Evolutionary conservation across 202 grass and related monocot species (phyloP), one percentile per base, ranked within the genome.

Genomic region (Hordeum pubiflorum): DNA sequence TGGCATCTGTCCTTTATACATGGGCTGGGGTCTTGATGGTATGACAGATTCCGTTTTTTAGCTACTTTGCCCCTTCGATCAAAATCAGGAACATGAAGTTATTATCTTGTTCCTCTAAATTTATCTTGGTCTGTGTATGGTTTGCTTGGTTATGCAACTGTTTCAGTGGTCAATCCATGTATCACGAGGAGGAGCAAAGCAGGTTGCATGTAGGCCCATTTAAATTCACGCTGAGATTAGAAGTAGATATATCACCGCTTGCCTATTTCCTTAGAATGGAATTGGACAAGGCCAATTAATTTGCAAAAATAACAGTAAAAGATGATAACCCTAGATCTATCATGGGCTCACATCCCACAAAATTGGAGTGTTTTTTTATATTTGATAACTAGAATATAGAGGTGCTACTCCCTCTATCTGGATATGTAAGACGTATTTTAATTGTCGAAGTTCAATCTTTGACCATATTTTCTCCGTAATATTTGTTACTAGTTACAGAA

Each of bases 21-120:
- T 98, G 91, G 96, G 96, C 76, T 95, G 96, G 96, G 96, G 96
- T 83, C 92, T 91, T 70, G 92, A 98, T 88, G 96, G 96, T 98
- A 95, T 41, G 82, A 74, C 9, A 69, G 26, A 74, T 57, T 74
- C 27, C 34, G 10, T 66, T 86, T 52, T 73, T 90, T 18, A 75
- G 17, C 17, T 43, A 7, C 50, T 60, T 83, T 69, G n/a, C 26
- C 15, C 31, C 75, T 72, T 56, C 29, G 23, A 41, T 54, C 46
- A 29, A 85, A 69, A 48, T 7, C 4, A 60, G 17, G 41, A 33
- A 29, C 9, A 21, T 70, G 33, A 34, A 61, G 44, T 32, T 26
- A 15, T 58, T 9, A 63, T 76, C 14, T 81, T 50, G 43, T 61
- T 9, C 23, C 43, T 46, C 36, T 26, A 82, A 63, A 33, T 56